Percentiles rank a stretch among this genome's conserved stretches.
Evolutionary conservation across 2,329 filamentous ascomycete genomes (phyloP).

Genomic region (Phialophora macrospora): DNA sequence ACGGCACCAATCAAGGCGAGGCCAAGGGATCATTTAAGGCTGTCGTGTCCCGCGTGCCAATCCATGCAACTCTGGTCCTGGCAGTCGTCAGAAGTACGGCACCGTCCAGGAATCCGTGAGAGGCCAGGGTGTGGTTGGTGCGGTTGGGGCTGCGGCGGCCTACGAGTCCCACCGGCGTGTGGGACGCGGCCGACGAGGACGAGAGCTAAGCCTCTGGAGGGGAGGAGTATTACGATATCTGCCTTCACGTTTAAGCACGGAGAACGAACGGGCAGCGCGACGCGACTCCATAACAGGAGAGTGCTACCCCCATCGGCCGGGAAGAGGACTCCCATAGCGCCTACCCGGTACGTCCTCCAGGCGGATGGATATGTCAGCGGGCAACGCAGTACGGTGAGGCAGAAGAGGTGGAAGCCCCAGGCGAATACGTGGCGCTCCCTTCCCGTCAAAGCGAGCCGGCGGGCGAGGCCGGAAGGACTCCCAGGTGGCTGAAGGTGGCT

Average conservation of each 20-base stretch:
- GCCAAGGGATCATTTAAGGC: conserved; percentile 14
- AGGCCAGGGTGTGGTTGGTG: background rate
- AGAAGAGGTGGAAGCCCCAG: background rate
- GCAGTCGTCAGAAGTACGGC: conserved; percentile 6
- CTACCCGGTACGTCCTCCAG: too few relatives aligned
- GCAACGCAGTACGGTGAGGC: background rate
- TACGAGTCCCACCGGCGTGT: background rate
- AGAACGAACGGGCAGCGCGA: conserved; percentile 5
- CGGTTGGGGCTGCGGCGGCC: background rate
- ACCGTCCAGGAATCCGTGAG: background rate
- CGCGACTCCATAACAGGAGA: background rate
- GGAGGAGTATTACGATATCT: conserved; percentile 6
- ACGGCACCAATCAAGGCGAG: conserved; percentile 15
- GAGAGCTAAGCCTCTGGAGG: conserved; percentile 8
- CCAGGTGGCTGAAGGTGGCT: background rate
- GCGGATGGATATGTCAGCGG: background rate
- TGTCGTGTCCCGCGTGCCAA: conserved; percentile 9
- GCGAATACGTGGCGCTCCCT: background rate
- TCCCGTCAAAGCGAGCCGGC: background rate
- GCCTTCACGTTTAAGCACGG: background rate
- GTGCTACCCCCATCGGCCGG: conserved; percentile 7
- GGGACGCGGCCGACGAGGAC: conserved; percentile 6
- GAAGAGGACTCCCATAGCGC: background rate
- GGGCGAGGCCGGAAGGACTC: background rate
- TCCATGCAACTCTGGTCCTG: conserved; percentile 13